These are phyloP conservation scores for Prosopis cineraria DNA, from an alignment of 306 rosid species.

Conservation along the genomic window DNA sequence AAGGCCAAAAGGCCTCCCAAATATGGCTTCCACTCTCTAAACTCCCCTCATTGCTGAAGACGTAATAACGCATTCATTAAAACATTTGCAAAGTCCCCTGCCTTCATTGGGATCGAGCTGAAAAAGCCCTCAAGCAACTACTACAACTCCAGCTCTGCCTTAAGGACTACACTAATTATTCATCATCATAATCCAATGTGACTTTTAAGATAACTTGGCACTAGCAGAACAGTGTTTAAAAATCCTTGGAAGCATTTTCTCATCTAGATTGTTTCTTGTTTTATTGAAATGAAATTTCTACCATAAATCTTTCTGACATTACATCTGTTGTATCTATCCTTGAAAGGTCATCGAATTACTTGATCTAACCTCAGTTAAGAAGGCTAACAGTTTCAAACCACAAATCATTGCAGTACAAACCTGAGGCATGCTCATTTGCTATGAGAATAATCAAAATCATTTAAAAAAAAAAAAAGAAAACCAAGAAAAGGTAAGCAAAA, in stretches of 20 bases:
- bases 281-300: neutral
- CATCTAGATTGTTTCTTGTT: neutral
- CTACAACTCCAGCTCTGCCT: neutral
- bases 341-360: neutral
- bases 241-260: neutral
- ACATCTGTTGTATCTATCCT: neutral
- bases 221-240: neutral
- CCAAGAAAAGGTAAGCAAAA: neutral
- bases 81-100: neutral
- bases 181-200: neutral
- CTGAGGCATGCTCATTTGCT: neutral
- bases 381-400: neutral
- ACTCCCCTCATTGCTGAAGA: neutral
- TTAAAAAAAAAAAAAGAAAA: neutral
- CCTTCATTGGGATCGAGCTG: neutral
- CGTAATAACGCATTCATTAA: neutral
- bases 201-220: neutral
- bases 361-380: neutral
- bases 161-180: neutral
- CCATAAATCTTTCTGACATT: neutral
- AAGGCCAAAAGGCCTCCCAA: neutral
- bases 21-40: neutral
- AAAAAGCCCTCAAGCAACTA: neutral
- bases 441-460: neutral
- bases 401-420: neutral